These are phyloP conservation scores for Eragrostis nindensis DNA, from an alignment of 176 grass and related monocot genomes.

Conservation along the genomic window DNA sequence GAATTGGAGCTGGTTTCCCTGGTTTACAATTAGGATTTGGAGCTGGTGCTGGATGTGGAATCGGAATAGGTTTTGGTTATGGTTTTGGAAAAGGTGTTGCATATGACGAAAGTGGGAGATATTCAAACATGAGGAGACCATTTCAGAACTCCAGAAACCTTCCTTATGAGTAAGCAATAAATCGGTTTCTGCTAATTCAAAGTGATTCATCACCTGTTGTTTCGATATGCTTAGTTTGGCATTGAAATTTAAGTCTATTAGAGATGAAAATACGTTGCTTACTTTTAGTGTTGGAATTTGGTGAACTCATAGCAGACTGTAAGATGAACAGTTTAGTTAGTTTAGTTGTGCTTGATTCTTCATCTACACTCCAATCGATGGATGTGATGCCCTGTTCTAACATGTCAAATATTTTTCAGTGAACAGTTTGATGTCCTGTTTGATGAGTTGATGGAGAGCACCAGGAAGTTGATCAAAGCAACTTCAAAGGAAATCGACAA, in stretches of 20 bases:
- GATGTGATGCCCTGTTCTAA: neutral
- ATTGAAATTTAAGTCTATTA: neutral
- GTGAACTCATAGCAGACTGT: neutral
- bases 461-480: slow-evolving; percentile 72
- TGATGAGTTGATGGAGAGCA: slow-evolving; percentile 84
- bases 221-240: neutral
- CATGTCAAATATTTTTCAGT: slow-evolving; percentile 45
- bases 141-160: slow-evolving; percentile 52
- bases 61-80: slow-evolving; percentile 92
- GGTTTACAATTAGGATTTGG: slow-evolving; percentile 85
- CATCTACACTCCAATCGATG: neutral
- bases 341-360: neutral
- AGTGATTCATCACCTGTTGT: neutral
- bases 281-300: neutral
- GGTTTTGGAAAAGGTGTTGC: slow-evolving; percentile 85
- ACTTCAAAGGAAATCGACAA: slow-evolving; percentile 88
- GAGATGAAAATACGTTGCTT: neutral
- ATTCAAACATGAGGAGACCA: slow-evolving; percentile 80
- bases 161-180: slow-evolving; percentile 69
- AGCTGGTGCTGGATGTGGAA: slow-evolving; percentile 83
- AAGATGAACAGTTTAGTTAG: neutral
- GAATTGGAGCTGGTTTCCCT: slow-evolving; percentile 84
- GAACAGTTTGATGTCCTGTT: slow-evolving; percentile 65
- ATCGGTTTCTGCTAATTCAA: slow-evolving; percentile 19
- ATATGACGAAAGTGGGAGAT: slow-evolving; percentile 73